Percentiles rank a stretch among this genome's conserved stretches.
Evolutionary conservation across 2,329 filamentous ascomycete genomes (phyloP).

Genomic region (Bipolaris gigantea): DNA sequence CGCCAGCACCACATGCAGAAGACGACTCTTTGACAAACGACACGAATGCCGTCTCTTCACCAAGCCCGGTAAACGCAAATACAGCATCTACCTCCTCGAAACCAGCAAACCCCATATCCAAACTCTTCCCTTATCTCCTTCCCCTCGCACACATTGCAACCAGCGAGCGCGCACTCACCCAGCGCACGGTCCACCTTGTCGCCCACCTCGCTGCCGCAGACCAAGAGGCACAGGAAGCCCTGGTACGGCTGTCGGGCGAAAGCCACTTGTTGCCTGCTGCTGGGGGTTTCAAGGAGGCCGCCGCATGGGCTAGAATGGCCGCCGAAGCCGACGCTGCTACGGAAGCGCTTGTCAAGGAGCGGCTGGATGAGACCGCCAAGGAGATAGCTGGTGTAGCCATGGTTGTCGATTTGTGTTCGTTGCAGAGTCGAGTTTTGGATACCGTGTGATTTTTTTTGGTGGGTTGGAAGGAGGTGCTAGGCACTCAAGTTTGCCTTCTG

Average conservation of each 20-base stretch:
- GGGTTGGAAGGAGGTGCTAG: too few species aligned
- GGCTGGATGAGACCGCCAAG: conserved; percentile 25
- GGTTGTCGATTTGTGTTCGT: conserved; percentile 34
- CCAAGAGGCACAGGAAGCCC: conserved; percentile 31
- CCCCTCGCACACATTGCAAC: conserved; percentile 28
- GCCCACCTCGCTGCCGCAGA: conserved; percentile 35
- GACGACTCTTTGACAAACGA: neutral
- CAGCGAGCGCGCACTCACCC: conserved; percentile 37
- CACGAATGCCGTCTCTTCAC: neutral
- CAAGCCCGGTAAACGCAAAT: neutral
- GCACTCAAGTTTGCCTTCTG: too few species aligned
- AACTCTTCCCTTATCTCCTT: conserved; percentile 37
- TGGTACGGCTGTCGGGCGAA: conserved; percentile 43
- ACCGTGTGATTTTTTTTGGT: neutral
- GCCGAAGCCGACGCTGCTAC: conserved; percentile 25
- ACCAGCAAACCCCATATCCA: conserved; percentile 20
- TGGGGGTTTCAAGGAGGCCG: conserved; percentile 28
- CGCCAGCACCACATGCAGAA: neutral
- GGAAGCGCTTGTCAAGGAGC: conserved; percentile 19
- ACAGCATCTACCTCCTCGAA: conserved; percentile 7
- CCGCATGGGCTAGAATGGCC: conserved; percentile 31
- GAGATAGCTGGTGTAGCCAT: conserved; percentile 30
- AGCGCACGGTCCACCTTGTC: conserved; percentile 41
- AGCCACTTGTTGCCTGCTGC: conserved; percentile 43
- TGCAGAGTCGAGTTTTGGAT: conserved; percentile 28